Percentiles rank a stretch among this genome's conserved stretches.
phyloP scores from a whole-genome alignment of 306 rosid genomes.

The Fagus sylvatica region DNA sequence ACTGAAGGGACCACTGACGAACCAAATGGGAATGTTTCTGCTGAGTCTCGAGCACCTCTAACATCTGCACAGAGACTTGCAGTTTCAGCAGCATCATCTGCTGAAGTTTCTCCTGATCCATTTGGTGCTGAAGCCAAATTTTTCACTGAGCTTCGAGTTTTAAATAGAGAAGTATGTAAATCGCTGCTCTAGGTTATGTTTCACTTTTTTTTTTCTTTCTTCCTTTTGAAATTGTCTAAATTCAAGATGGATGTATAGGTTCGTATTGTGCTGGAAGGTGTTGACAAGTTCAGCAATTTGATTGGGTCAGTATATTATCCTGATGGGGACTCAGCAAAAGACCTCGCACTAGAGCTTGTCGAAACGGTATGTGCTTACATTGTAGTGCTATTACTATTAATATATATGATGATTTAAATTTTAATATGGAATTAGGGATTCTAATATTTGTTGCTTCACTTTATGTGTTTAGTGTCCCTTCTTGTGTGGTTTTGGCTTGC shows the following conservation, averaged over 20 bases:
- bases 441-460: conserved; percentile 15
- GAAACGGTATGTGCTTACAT: conserved; percentile 62
- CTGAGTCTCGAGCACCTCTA: conserved; percentile 71
- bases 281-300: conserved; percentile 93
- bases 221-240: conserved; percentile 26
- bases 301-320: conserved; percentile 94
- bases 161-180: conserved; percentile 74
- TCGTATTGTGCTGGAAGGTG: conserved; percentile 90
- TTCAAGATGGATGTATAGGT: conserved; percentile 60
- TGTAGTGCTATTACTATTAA: conserved; percentile 16
- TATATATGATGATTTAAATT: conserved; percentile 7
- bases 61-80: conserved; percentile 97
- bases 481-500: conserved; percentile 26
- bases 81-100: conserved; percentile 54
- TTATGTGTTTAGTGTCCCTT: conserved; percentile 3
- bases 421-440: conserved; percentile 1
- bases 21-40: conserved; percentile 64
- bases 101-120: conserved; percentile 69
- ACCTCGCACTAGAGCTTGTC: conserved; percentile 88
- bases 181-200: conserved; percentile 14
- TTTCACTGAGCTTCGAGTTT: conserved; percentile 92
- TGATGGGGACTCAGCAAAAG: conserved; percentile 92
- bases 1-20: conserved; percentile 51
- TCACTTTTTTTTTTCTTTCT: background rate
- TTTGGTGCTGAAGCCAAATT: conserved; percentile 86